A percentile compares a stretch with the other conserved stretches of the same genome.
These are phyloP conservation scores for Haematococcus lacustris DNA, from an alignment of 139 green algal genomes.

Conservation along the genomic window DNA sequence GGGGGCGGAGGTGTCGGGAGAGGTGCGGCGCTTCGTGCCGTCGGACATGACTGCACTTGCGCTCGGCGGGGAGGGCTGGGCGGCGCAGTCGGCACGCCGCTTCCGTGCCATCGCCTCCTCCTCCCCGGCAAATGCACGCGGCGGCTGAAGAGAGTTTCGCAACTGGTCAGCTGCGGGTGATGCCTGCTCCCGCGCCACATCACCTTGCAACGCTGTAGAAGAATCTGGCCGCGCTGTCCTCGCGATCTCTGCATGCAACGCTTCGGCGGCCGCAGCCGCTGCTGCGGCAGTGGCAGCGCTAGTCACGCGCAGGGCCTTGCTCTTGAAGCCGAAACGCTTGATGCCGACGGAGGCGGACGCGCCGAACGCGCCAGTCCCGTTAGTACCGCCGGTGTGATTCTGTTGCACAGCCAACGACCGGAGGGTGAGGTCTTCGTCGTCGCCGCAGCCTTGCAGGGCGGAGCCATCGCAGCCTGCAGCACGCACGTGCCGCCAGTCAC, in stretches of 20 bases:
- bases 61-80: conserved; percentile 18
- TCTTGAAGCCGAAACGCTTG: conserved; percentile 34
- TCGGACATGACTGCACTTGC: conserved; percentile 18
- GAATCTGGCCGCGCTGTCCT: no score
- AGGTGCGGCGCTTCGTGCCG: conserved; percentile 28
- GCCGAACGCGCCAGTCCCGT: no score
- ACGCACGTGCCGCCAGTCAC: no score
- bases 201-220: no score
- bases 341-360: conserved; percentile 6
- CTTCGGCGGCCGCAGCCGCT: conserved; percentile 2
- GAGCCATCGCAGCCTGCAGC: no score
- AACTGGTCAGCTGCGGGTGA: no score
- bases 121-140: not conserved
- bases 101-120: conserved; percentile 20
- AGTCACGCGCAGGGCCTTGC: conserved; percentile 25
- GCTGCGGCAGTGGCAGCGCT: not conserved
- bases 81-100: conserved; percentile 36
- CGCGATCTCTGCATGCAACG: conserved; percentile 7
- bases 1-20: conserved; percentile 9
- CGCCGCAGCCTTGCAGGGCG: no score
- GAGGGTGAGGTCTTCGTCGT: no score
- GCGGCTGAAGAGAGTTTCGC: no score
- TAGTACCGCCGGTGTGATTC: not conserved
- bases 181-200: no score
- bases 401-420: no score